A percentile compares a stretch with the other conserved stretches of the same genome.
Conservation (phyloP, 345 rosid genomes). For the Ceriops decandra region DNA sequence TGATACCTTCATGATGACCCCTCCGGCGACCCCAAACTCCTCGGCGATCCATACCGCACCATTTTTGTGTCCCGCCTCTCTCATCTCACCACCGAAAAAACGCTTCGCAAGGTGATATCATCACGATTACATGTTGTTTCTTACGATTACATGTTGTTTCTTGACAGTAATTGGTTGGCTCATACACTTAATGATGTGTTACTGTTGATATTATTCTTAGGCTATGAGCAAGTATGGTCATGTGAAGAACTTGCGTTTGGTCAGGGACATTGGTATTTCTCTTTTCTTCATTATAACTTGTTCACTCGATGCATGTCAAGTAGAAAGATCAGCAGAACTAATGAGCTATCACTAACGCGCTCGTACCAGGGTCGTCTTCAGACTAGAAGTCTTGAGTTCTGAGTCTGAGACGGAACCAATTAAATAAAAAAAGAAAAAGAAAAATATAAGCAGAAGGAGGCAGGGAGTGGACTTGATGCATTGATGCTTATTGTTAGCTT, state of each 20-base stretch:
- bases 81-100: conserved; percentile 59
- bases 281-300: neutral
- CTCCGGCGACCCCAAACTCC: conserved; percentile 61
- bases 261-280: conserved; percentile 73
- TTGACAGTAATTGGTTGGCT: neutral
- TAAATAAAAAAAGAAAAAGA: too few relatives aligned
- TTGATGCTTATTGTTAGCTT: too few relatives aligned
- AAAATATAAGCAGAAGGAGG: too few relatives aligned
- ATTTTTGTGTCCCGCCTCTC: conserved; percentile 79
- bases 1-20: conserved; percentile 53
- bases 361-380: too few relatives aligned
- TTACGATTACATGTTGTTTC: too few relatives aligned
- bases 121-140: too few relatives aligned
- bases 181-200: neutral
- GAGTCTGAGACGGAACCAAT: too few relatives aligned
- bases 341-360: too few relatives aligned
- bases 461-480: too few relatives aligned
- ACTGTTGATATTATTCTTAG: conserved; percentile 26
- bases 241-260: conserved; percentile 80
- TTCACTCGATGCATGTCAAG: neutral
- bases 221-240: conserved; percentile 82
- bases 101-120: conserved; percentile 52
- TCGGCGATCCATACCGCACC: conserved; percentile 77
- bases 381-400: too few relatives aligned
- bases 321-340: neutral